Evolutionary conservation across 2,329 filamentous ascomycete genomes (phyloP), one percentile per base, ranked within the genome.

Genomic region (Pseudocercospora macadamiae): DNA sequence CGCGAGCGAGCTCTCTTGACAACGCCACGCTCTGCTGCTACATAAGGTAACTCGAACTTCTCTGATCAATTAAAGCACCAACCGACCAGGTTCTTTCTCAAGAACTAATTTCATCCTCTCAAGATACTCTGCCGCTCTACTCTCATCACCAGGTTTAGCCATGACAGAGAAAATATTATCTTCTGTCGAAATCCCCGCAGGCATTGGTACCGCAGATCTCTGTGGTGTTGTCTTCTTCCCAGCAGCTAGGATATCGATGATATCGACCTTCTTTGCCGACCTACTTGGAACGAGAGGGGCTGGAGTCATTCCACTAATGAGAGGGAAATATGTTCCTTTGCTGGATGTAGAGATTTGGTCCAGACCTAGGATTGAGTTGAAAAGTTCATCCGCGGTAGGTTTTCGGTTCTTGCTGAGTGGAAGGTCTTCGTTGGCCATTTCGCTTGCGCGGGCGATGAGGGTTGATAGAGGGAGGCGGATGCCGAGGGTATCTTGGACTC

Each of bases 341-440:
- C 71, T 82, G 28, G 84, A 80, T 30, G 63, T 68, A 9, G 60
- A 58, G 58, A 83, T 80, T 57, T 79, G 77, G 66, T 83, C 77
- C 18, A 92, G 78, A 8, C 93, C 93, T 6, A 99, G 83, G 12
- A 97, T 82, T 68, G 93, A 87, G 72, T 97, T 87, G 77, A 97
- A 97, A 10, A 99, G 85, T 73, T 96, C 91, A 71, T 92, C 85
- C 32, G 89, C 80, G 0, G 89, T 87, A 12, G 89, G 88, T 71
- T 86, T 82, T 45, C 83, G 82, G 61, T 80, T 79, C 60, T 86
- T 82, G 4, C 86, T 84, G 25, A 83, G 79, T 2, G 93, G 93
- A 6, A 97, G 84, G 45, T 89, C 86, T 63, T 95, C 89, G 76
- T 97, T 97, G 60, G 95, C 95, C 23, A 96, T 78, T 69, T 95